Evolutionary conservation across 129 eudicot genomes (phyloP).

Genomic region (Chrysanthemum seticuspe): DNA sequence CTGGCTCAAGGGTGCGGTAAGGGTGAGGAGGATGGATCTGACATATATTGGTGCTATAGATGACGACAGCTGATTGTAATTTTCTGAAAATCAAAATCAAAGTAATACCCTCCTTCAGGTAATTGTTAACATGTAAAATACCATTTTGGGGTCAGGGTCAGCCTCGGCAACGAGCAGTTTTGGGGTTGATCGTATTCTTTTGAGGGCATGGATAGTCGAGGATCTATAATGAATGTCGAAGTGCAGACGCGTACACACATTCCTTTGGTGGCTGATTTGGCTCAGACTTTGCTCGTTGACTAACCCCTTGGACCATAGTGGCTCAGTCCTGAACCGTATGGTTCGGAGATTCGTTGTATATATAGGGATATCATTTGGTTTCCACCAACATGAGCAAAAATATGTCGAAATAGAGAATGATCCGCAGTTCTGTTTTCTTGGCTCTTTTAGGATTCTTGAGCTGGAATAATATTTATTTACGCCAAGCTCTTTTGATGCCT

Average conservation of each 20-base stretch:
- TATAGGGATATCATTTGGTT: constrained; percentile 40
- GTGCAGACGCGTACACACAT: constrained; percentile 1
- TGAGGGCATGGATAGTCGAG: constrained; percentile 28
- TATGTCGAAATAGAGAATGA: constrained; percentile 30
- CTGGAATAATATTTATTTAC: constrained; percentile 23
- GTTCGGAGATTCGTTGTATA: constrained; percentile 60
- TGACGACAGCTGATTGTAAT: constrained; percentile 78
- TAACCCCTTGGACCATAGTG: constrained; percentile 43
- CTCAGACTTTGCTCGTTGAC: constrained; percentile 35
- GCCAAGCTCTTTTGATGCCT: constrained; percentile 14
- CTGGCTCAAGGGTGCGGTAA: constrained; percentile 94
- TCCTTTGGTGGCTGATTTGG: constrained; percentile 21
- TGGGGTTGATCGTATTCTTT: constrained; percentile 38
- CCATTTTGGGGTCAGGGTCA: constrained; percentile 29
- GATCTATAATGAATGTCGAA: constrained; percentile 1
- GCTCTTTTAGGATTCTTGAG: constrained; percentile 31
- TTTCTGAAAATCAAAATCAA: constrained; percentile 19
- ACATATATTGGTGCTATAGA: constrained; percentile 86
- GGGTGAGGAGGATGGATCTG: constrained; percentile 87
- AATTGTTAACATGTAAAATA: constrained; percentile 17
- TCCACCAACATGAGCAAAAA: constrained; percentile 22
- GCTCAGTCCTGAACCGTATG: constrained; percentile 32
- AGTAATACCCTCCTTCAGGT: constrained; percentile 37
- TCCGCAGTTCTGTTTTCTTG: constrained; percentile 35
- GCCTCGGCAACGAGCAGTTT: constrained; percentile 15